phyloP scores from a whole-genome alignment of 495 filamentous ascomycete species.

The Aspergillus panamensis region DNA sequence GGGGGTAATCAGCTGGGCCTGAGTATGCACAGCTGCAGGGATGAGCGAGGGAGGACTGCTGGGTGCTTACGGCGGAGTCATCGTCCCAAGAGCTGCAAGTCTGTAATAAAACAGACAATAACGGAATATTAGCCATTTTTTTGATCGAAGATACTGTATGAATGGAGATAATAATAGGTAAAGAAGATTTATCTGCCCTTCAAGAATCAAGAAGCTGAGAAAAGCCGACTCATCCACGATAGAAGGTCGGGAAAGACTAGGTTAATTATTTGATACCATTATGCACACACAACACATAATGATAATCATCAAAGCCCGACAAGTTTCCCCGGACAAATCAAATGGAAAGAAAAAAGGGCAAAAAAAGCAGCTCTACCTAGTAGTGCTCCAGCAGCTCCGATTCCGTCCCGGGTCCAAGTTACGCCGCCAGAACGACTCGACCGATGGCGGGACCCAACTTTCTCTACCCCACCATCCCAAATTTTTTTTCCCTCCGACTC shows the following conservation, averaged over 20 bases:
- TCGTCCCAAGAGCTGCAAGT: not conserved
- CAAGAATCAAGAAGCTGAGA: no score
- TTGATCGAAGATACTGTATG: no score
- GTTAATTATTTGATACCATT: not conserved
- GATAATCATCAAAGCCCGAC: not conserved
- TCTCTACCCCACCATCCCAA: conserved; percentile 13
- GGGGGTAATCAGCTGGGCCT: not conserved
- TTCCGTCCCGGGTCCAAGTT: conserved; percentile 16
- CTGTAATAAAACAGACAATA: no score
- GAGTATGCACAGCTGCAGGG: not conserved
- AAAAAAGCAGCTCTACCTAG: conserved; percentile 4
- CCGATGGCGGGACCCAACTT: conserved; percentile 13
- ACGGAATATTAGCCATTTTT: no score
- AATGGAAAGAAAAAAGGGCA: not conserved
- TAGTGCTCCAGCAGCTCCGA: conserved; percentile 15
- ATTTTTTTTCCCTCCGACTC: conserved; percentile 5
- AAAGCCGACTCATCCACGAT: no score
- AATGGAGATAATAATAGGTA: no score
- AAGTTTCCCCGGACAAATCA: conserved; percentile 3
- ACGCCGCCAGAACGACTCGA: not conserved
- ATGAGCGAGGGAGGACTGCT: not conserved
- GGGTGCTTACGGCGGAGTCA: not conserved
- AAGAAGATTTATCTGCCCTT: no score
- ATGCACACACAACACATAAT: not conserved
- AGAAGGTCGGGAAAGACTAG: no score